phyloP scores from a whole-genome alignment of 169 alveolate species.

The Plasmodium reichenowi region DNA sequence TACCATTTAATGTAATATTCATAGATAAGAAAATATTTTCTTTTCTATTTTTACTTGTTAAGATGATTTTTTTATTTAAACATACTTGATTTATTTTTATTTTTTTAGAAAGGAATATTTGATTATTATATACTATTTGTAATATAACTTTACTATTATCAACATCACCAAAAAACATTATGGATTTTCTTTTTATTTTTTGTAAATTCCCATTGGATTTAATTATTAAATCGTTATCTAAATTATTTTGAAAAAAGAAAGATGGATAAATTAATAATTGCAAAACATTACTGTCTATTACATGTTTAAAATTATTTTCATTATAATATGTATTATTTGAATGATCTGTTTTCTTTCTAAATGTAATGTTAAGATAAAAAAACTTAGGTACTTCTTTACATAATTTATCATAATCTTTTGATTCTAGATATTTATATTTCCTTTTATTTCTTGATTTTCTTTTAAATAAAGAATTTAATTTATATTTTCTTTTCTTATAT shows the following conservation, averaged over 20 bases:
- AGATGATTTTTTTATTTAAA: constrained; percentile 43
- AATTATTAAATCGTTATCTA: constrained; percentile 28
- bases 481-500: constrained; percentile 43
- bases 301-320: constrained; percentile 43
- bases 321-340: background rate
- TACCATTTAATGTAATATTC: constrained; percentile 52
- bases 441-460: constrained; percentile 1
- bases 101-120: constrained; percentile 19
- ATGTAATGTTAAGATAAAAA: constrained; percentile 20
- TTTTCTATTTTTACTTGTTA: constrained; percentile 36
- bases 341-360: constrained; percentile 26
- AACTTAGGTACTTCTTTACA: constrained; percentile 43
- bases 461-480: constrained; percentile 22
- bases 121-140: constrained; percentile 18
- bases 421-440: constrained; percentile 25
- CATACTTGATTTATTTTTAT: constrained; percentile 58
- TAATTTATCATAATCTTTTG: constrained; percentile 26
- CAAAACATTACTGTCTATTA: constrained; percentile 45
- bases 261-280: constrained; percentile 33
- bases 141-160: constrained; percentile 37
- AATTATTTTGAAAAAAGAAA: constrained; percentile 56
- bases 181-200: constrained; percentile 12
- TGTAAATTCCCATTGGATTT: constrained; percentile 37
- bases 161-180: constrained; percentile 42
- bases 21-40: constrained; percentile 46